Conservation (phyloP, 1,284 basidiomycete genomes). For the Apiotrichum akiyoshidainum region DNA sequence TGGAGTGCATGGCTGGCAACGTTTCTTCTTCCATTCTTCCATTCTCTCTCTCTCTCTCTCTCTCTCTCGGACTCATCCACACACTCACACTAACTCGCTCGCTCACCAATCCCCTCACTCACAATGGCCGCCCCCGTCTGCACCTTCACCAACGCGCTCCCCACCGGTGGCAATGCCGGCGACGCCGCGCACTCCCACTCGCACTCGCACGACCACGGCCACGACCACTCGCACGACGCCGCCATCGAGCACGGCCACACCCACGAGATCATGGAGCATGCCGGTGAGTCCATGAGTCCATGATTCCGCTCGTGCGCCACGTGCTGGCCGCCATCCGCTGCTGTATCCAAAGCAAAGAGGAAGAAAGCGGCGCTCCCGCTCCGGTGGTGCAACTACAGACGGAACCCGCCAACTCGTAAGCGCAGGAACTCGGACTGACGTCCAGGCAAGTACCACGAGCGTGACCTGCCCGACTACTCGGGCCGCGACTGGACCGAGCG, state of each 20-base stretch:
- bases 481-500: constrained; percentile 83
- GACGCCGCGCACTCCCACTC: constrained; percentile 5
- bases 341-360: no score
- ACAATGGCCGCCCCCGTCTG: not conserved
- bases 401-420: no score
- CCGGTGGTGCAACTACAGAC: no score
- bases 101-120: no score
- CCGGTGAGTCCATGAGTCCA: constrained; percentile 58
- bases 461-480: constrained; percentile 86
- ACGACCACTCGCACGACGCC: constrained; percentile 22
- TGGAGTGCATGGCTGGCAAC: no score
- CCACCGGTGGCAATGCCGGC: not conserved
- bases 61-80: not conserved
- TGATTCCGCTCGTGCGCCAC: no score
- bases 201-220: constrained; percentile 31
- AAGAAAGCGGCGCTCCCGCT: no score
- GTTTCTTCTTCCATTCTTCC: not conserved
- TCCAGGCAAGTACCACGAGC: constrained; percentile 82
- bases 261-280: constrained; percentile 81
- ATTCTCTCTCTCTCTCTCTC: not conserved
- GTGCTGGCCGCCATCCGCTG: no score
- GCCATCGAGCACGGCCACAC: constrained; percentile 76
- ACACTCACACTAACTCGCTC: not conserved
- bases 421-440: no score
- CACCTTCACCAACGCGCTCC: not conserved